phyloP scores from a whole-genome alignment of 73 alveolate genomes.

The Paramecium octaurelia region DNA sequence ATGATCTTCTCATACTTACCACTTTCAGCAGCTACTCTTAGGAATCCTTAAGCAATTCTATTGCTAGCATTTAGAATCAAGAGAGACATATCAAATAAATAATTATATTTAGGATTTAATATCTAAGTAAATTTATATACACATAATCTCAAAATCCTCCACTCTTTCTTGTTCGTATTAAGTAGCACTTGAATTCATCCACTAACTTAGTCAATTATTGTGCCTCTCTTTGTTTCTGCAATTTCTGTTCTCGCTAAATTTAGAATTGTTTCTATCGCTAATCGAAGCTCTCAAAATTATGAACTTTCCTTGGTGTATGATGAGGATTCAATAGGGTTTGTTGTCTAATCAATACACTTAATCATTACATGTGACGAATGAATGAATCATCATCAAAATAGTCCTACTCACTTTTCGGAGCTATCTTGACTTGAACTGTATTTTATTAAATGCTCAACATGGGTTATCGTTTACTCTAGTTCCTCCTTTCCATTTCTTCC shows the following conservation, averaged over 20 bases:
- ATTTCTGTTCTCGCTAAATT: not conserved
- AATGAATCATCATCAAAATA: constrained; percentile 23
- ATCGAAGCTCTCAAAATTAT: not conserved
- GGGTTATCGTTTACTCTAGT: not conserved
- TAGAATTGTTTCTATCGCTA: not conserved
- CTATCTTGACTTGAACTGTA: not conserved
- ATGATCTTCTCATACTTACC: not conserved
- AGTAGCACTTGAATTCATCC: not conserved
- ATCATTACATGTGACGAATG: not conserved
- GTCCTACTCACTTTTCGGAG: not conserved
- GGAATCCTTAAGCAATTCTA: constrained; percentile 22
- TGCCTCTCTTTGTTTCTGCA: not conserved
- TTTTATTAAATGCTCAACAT: not conserved
- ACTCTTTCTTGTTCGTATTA: not conserved
- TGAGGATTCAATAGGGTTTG: not conserved
- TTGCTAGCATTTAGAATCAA: not conserved
- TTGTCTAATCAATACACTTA: not conserved
- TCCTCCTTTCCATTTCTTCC: not conserved
- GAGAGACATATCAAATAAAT: not conserved
- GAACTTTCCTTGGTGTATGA: not conserved
- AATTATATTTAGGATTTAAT: not conserved
- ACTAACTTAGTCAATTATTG: not conserved
- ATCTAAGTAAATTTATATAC: not conserved
- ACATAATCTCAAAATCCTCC: not conserved
- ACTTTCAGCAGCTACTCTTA: not conserved